Percentiles rank a stretch among this genome's conserved stretches.
Conservation (phyloP, 2,329 filamentous ascomycete genomes). For the Penicillium hesseltinei region DNA sequence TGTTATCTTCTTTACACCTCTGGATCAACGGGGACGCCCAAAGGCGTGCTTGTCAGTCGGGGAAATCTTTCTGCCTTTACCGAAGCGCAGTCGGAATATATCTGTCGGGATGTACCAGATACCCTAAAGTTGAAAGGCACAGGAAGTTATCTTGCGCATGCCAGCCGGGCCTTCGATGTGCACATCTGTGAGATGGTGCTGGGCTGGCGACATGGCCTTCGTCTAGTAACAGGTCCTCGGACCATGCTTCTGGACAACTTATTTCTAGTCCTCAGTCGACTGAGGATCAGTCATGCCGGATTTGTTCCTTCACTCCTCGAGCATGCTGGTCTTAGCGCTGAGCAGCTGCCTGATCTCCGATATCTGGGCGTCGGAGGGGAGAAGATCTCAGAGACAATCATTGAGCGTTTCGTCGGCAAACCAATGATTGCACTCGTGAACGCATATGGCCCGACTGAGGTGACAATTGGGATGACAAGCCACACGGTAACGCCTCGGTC, state of each 20-base stretch:
- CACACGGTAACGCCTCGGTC: constrained; percentile 8
- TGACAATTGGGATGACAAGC: constrained; percentile 13
- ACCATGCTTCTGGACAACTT: constrained; percentile 16
- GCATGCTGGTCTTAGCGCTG: constrained; percentile 8
- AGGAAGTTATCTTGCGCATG: constrained; percentile 16
- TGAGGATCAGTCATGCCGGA: constrained; percentile 9
- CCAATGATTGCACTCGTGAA: constrained; percentile 9
- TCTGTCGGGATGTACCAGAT: constrained; percentile 13
- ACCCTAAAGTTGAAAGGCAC: constrained; percentile 7
- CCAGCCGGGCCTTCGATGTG: constrained; percentile 18
- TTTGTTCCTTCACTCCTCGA: constrained; percentile 15
- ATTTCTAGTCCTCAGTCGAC: constrained; percentile 1
- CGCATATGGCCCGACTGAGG: constrained; percentile 17
- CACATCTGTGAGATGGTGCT: constrained; percentile 18
- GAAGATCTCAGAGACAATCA: constrained; percentile 15
- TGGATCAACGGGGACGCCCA: constrained; percentile 14
- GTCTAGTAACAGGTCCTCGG: constrained; percentile 10
- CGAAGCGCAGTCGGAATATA: constrained; percentile 9
- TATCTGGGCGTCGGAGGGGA: constrained; percentile 16
- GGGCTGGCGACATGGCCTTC: constrained; percentile 16
- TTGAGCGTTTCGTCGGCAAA: constrained; percentile 13
- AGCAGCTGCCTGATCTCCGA: constrained; percentile 8
- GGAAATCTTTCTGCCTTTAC: constrained; percentile 13
- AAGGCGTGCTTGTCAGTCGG: constrained; percentile 14
- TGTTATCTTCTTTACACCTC: constrained; percentile 14